phyloP scores from a whole-genome alignment of 2,329 filamentous ascomycete genomes.

The Clarireedia paspali region DNA sequence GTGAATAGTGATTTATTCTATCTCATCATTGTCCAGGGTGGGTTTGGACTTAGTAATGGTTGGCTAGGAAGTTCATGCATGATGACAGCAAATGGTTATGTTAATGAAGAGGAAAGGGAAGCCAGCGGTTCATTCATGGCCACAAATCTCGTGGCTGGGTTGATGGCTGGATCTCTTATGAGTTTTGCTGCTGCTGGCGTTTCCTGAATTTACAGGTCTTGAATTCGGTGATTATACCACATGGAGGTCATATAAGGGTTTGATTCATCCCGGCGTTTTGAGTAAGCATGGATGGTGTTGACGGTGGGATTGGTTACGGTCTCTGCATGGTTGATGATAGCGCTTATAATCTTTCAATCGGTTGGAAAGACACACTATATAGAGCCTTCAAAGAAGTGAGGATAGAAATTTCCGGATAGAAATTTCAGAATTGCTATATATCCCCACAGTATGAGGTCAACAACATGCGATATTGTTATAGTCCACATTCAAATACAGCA shows the following conservation, averaged over 20 bases:
- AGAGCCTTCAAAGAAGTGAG: too few species aligned
- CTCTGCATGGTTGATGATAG: too few species aligned
- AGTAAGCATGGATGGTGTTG: background rate
- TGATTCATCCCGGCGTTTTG: background rate
- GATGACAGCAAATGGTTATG: slow-evolving; percentile 81
- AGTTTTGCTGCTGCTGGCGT: slow-evolving; percentile 63
- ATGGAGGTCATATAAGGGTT: background rate
- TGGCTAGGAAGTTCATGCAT: slow-evolving; percentile 83
- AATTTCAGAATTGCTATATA: too few species aligned
- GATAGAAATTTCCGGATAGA: too few species aligned
- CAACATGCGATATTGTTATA: too few species aligned
- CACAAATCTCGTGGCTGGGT: slow-evolving; percentile 74
- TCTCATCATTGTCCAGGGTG: slow-evolving; percentile 69
- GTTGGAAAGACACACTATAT: too few species aligned
- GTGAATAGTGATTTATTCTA: slow-evolving; percentile 84
- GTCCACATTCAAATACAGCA: too few species aligned
- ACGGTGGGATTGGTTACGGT: too few species aligned
- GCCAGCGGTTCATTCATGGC: slow-evolving; percentile 93
- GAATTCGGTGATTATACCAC: background rate
- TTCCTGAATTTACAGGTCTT: background rate
- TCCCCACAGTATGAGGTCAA: too few species aligned
- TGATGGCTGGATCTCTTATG: slow-evolving; percentile 78
- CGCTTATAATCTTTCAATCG: too few species aligned
- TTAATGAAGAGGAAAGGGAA: slow-evolving; percentile 75
- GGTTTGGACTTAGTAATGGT: slow-evolving; percentile 80